Evolutionary conservation across 2,329 filamentous ascomycete species (phyloP).

Genomic region (Periconia digitata): DNA sequence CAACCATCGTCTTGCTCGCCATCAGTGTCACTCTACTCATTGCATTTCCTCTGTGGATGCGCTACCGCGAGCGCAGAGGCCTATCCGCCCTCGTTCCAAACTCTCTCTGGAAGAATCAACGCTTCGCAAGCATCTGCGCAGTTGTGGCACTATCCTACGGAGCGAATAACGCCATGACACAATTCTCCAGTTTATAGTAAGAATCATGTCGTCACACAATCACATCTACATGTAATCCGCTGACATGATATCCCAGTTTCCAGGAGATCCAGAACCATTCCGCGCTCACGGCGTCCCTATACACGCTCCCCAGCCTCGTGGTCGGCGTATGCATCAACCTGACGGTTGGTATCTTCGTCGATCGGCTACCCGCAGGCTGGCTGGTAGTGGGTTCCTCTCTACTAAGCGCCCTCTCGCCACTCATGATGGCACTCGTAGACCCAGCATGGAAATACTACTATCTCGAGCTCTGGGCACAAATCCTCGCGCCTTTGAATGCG

Average conservation of each 20-base stretch:
- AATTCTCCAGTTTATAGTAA: slow-evolving; percentile 48
- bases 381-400: slow-evolving; percentile 41
- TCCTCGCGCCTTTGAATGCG: slow-evolving; percentile 46
- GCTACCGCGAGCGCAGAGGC: slow-evolving; percentile 22
- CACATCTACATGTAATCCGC: background rate
- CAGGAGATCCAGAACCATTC: slow-evolving; percentile 42
- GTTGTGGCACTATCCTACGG: slow-evolving; percentile 42
- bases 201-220: too few species aligned
- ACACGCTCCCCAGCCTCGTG: slow-evolving; percentile 46
- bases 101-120: slow-evolving; percentile 56
- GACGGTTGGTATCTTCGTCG: slow-evolving; percentile 49
- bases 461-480: slow-evolving; percentile 47
- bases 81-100: slow-evolving; percentile 31
- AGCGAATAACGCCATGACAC: slow-evolving; percentile 41
- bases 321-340: slow-evolving; percentile 47
- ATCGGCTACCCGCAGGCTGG: slow-evolving; percentile 46
- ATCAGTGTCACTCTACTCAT: slow-evolving; percentile 25
- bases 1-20: slow-evolving; percentile 23
- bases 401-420: slow-evolving; percentile 49
- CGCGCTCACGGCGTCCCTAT: slow-evolving; percentile 40
- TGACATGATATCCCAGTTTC: slow-evolving; percentile 27
- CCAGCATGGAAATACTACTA: slow-evolving; percentile 57
- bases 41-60: slow-evolving; percentile 35
- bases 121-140: slow-evolving; percentile 59
- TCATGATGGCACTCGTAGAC: slow-evolving; percentile 58